Evolutionary conservation across 2,329 filamentous ascomycete species (phyloP), one percentile per base, ranked within the genome.

Genomic region (Colletotrichum sp.): DNA sequence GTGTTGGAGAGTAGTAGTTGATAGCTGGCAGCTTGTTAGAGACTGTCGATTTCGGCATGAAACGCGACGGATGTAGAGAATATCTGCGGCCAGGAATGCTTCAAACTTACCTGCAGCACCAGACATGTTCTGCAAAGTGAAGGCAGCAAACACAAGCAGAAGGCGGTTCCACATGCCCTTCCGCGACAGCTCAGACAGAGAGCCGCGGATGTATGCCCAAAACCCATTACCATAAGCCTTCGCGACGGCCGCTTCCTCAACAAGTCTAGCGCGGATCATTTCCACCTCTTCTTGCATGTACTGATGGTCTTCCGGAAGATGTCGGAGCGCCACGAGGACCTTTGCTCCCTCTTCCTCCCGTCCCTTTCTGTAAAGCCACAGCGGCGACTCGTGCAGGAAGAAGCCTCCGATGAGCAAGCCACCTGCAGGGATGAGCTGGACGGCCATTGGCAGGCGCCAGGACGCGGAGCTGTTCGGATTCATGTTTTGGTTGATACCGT

Each of bases 361-460:
- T 2, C 77, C 78, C 65, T 80, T 80, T 3, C 76, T 70, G 59
- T 78, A 75, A 13, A 80, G 78, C 79, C 79, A 79, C 3, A 79
- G 71, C 1, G 79, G 79, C 10, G 78, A 79, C 30, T 80, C 79
- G 24, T 68, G 77, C 7, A 87, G 80, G 70, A 89, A 84, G 69
- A 87, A 87, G 0, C 86, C 88, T 1, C 89, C 85, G 8, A 83
- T 28, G 74, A 90, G 83, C 28, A 90, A 82, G 4, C 87, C 78
- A 7, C 84, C 83, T 0, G 87, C 84, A 8, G 89, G 88, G 4
- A 89, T 81, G 9, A 86, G 81, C 76, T 88, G 86, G 18, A 90
- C 84, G 0, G 86, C 88, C 80, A 90, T 87, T 8, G 89, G 89
- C 52, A 90, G 85, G 8, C 87, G 83, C 88, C 88, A 90, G 64